These are phyloP conservation scores for Trichophyton benhamiae DNA, from an alignment of 2,329 filamentous ascomycete species.

Conservation along the genomic window DNA sequence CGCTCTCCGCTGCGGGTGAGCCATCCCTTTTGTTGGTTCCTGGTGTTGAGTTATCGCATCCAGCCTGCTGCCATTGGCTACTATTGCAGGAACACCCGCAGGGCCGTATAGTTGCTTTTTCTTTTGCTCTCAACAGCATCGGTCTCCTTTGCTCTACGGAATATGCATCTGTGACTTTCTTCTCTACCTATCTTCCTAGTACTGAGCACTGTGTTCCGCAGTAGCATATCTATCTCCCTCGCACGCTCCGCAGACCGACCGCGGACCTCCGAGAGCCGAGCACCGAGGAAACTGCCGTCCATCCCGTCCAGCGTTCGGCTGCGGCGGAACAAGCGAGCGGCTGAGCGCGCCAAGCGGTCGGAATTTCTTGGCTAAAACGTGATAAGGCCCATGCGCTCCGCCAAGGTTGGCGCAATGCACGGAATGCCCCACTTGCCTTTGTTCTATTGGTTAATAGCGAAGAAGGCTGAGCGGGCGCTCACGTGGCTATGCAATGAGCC, in stretches of 20 bases:
- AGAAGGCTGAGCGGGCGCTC: not conserved
- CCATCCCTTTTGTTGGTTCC: not conserved
- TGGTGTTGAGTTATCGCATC: not conserved
- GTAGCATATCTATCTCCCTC: too few relatives aligned
- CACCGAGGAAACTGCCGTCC: not conserved
- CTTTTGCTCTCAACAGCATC: not conserved
- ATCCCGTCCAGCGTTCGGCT: too few relatives aligned
- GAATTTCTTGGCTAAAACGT: conserved; percentile 3
- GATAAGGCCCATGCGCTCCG: not conserved
- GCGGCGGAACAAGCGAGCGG: not conserved
- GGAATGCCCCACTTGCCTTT: not conserved
- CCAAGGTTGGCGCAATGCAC: not conserved
- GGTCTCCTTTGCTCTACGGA: not conserved
- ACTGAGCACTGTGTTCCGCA: not conserved
- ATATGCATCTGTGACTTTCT: not conserved
- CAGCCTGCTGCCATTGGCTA: not conserved
- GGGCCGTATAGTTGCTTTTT: not conserved
- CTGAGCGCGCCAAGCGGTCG: not conserved
- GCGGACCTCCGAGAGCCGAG: not conserved
- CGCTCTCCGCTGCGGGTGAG: not conserved
- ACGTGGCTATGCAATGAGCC: conserved; percentile 6
- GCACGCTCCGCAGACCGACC: not conserved
- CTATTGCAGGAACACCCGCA: not conserved
- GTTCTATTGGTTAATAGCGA: not conserved
- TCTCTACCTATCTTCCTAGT: not conserved